Evolutionary conservation across 2,329 filamentous ascomycete genomes (phyloP), one percentile per base, ranked within the genome.

Genomic region (Myriangium duriaei): DNA sequence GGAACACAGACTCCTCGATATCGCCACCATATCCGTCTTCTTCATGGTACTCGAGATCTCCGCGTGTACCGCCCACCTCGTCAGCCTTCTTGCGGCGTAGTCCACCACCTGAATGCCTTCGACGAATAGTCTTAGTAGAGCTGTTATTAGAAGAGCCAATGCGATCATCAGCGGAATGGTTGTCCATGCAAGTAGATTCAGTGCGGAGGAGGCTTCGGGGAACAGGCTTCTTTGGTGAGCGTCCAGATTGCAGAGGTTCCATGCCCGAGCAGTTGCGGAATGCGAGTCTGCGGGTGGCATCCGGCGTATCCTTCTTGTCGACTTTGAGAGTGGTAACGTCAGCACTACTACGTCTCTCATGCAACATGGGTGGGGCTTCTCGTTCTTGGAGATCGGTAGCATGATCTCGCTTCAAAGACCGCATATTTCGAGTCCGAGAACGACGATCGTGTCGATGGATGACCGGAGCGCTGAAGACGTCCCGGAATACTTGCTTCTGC

Each of bases 11-110:
- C 47, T 83, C 79, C 44, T 79, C 80, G 47, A 76, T 76, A 58
- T 88, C 86, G 2, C 76, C 82, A 30, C 77, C 76, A 51, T 92
- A 88, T 14, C 87, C 85, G 17, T 88, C 84, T 49, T 92, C 83
- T 51, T 93, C 86, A 50, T 81, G 87, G 49, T 87, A 94, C 55
- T 93, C 79, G n/a, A 95, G 67, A 45, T 82, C 72, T n/a, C 84
- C 81, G 37, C 80, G 69, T 7, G 73, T 68, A 15, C 53, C 59
- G 32, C 71, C 67, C 5, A 93, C 79, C 45, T 85, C 81, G 40
- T 72, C 65, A 6, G 62, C 58, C 15, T 83, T 80, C 51, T 39
- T 39, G 16, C 81, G 79, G 42, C 82, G 76, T 16, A 95, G 69
- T 4, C 85, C 86, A 46, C 84, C 84, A 34, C 86, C 87, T 4